Evolutionary conservation across 2,329 filamentous ascomycete species (phyloP).

Genomic region (Cladobotryum mycophilum): DNA sequence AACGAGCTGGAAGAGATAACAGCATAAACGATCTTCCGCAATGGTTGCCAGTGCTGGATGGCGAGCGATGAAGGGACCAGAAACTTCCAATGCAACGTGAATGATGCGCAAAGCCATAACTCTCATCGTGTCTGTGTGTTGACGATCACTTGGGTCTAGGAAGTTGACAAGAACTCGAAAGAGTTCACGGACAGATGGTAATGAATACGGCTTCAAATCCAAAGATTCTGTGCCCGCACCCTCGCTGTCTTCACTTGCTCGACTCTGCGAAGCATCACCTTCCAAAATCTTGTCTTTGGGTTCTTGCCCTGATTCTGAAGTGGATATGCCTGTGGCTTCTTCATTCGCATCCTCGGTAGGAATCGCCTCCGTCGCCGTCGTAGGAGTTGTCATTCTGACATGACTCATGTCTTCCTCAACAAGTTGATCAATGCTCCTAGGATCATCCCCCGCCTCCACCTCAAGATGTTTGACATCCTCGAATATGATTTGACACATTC

Average conservation of each 20-base stretch:
- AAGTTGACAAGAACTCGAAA: conserved; percentile 92
- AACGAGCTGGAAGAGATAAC: conserved; percentile 91
- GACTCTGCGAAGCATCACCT: conserved; percentile 11
- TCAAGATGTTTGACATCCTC: conserved; percentile 84
- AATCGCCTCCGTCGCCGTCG: conserved; percentile 29
- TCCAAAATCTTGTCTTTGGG: background rate
- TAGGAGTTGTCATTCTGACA: conserved; percentile 71
- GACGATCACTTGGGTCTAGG: conserved; percentile 84
- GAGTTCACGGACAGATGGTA: conserved; percentile 89
- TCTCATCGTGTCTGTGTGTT: conserved; percentile 90
- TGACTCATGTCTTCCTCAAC: conserved; percentile 64
- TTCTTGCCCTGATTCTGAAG: background rate
- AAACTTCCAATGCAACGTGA: conserved; percentile 93
- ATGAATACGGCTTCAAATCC: conserved; percentile 78
- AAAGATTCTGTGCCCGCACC: conserved; percentile 42
- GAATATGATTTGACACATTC: conserved; percentile 99
- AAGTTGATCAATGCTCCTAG: conserved; percentile 59
- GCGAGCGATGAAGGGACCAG: conserved; percentile 87
- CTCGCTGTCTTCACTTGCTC: conserved; percentile 28
- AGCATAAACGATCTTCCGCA: conserved; percentile 88
- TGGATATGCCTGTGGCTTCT: conserved; percentile 2
- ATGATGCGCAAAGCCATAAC: conserved; percentile 97
- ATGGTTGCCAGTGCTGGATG: conserved; percentile 83
- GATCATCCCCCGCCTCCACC: conserved; percentile 62
- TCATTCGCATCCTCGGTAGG: conserved; percentile 6